A percentile compares a stretch with the other conserved stretches of the same genome.
Evolutionary conservation across 176 grass and related monocot genomes (phyloP).

Genomic region (Poa annua): DNA sequence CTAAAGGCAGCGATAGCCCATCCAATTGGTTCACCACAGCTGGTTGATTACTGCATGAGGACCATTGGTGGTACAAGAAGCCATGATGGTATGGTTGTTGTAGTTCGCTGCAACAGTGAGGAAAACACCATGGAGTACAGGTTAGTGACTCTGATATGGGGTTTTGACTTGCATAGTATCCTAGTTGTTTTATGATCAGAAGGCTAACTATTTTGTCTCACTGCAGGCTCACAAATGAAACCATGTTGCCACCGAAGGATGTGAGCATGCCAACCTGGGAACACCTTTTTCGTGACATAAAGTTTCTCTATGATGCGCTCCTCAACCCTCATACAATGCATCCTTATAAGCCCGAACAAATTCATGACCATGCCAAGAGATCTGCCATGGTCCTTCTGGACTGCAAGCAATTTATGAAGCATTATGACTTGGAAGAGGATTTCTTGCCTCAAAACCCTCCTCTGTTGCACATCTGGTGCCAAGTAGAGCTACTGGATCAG

Average conservation of each 20-base stretch:
- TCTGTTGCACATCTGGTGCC: constrained; percentile 59
- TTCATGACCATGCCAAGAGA: constrained; percentile 36
- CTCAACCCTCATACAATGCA: constrained; percentile 62
- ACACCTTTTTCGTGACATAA: constrained; percentile 59
- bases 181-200: not conserved
- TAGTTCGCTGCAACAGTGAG: constrained; percentile 58
- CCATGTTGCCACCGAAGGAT: not conserved
- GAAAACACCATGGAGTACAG: constrained; percentile 64
- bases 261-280: constrained; percentile 36
- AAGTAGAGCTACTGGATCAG: constrained; percentile 48
- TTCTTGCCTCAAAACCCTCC: constrained; percentile 48
- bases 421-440: constrained; percentile 55
- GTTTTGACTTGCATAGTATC: not conserved
- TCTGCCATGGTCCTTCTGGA: constrained; percentile 55
- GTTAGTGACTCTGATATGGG: constrained; percentile 31
- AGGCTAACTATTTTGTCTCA: constrained; percentile 5
- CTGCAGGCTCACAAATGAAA: constrained; percentile 44
- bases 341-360: constrained; percentile 42
- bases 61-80: constrained; percentile 43
- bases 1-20: constrained; percentile 50
- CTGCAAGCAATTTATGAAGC: constrained; percentile 81
- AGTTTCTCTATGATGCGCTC: constrained; percentile 57
- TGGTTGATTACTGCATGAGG: constrained; percentile 63
- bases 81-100: constrained; percentile 47
- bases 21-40: constrained; percentile 43